Evolutionary conservation across 2,329 filamentous ascomycete genomes (phyloP).

Genomic region (Xylaria sp.): DNA sequence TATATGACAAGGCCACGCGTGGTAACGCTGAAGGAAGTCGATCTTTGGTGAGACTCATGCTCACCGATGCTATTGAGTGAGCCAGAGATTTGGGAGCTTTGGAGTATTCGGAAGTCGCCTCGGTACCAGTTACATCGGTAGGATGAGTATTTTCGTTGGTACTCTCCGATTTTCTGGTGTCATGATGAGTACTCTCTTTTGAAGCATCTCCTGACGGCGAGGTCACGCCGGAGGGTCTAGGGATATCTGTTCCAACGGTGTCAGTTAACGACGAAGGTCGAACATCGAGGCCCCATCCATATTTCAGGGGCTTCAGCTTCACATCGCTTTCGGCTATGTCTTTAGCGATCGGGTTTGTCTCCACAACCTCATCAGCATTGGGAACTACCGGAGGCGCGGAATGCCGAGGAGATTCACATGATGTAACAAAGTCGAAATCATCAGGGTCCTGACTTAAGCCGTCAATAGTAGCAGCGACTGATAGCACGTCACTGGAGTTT

Average conservation of each 20-base stretch:
- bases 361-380: conserved; percentile 30
- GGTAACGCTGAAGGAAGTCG: conserved; percentile 67
- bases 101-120: conserved; percentile 21
- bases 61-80: conserved; percentile 33
- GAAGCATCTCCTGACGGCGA: conserved; percentile 19
- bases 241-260: conserved; percentile 29
- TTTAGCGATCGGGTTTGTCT: conserved; percentile 3
- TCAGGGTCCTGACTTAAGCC: conserved; percentile 43
- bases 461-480: conserved; percentile 55
- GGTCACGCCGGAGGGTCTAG: conserved; percentile 18
- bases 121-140: conserved; percentile 14
- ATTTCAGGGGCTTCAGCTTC: conserved; percentile 12
- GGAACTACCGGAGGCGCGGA: conserved; percentile 37
- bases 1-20: conserved; percentile 71
- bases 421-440: conserved; percentile 28
- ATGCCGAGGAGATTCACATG: conserved; percentile 25
- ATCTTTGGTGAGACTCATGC: conserved; percentile 50
- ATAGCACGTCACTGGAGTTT: conserved; percentile 41
- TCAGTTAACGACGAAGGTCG: conserved; percentile 28
- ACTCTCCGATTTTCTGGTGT: conserved; percentile 16
- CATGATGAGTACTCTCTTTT: conserved; percentile 23
- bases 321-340: conserved; percentile 8
- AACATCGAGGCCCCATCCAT: conserved; percentile 1
- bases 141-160: conserved; percentile 16
- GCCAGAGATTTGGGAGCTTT: conserved; percentile 28